Percentiles rank a stretch among this genome's conserved stretches.
These are phyloP conservation scores for Chamaenerion angustifolium DNA, from an alignment of 345 rosid species.

Conservation along the genomic window DNA sequence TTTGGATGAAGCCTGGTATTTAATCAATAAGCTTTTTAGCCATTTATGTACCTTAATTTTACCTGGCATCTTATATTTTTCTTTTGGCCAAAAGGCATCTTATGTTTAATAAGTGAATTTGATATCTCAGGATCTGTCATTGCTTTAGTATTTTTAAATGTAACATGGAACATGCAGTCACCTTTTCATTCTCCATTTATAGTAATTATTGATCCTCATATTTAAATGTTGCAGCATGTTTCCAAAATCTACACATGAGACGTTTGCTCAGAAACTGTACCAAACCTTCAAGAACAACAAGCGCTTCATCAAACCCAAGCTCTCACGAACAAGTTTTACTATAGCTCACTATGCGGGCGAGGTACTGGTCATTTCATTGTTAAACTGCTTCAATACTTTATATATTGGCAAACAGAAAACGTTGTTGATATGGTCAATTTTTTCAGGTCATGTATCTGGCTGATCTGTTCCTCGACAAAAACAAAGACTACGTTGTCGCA, in stretches of 20 bases:
- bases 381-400: constrained; percentile 4
- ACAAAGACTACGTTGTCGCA: constrained; percentile 99
- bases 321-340: constrained; percentile 89
- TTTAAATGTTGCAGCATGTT: constrained; percentile 60
- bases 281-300: constrained; percentile 89
- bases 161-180: neutral
- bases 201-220: constrained; percentile 9
- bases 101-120: neutral
- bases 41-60: too few relatives aligned
- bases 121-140: too few relatives aligned
- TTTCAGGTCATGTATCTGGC: constrained; percentile 81
- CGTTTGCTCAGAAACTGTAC: constrained; percentile 96
- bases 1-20: constrained; percentile 97
- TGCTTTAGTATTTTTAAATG: too few relatives aligned
- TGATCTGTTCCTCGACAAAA: constrained; percentile 90
- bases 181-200: constrained; percentile 1
- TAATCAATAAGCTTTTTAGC: neutral
- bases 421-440: constrained; percentile 5
- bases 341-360: constrained; percentile 99
- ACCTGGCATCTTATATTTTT: neutral
- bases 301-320: constrained; percentile 96
- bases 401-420: constrained; percentile 1
- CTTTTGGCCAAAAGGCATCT: too few relatives aligned
- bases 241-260: constrained; percentile 96
- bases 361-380: constrained; percentile 28